These are phyloP conservation scores for Cercospora zeina DNA, from an alignment of 2,329 filamentous ascomycete species.

Conservation along the genomic window DNA sequence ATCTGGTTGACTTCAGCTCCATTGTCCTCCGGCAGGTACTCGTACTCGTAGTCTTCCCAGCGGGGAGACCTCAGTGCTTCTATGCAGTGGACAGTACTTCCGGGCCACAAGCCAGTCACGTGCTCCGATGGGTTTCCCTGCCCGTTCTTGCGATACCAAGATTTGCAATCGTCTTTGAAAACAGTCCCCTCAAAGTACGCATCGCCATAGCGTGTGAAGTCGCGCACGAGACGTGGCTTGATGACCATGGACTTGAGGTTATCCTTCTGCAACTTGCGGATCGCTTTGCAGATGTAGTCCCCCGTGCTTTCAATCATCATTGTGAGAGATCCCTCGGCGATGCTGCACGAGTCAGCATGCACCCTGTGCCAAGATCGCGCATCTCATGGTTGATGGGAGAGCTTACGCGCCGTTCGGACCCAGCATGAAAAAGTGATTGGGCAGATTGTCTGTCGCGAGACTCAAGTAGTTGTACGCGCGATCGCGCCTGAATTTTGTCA, in stretches of 20 bases:
- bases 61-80: conserved; percentile 57
- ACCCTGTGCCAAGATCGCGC: neutral
- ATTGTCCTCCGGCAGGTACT: conserved; percentile 39
- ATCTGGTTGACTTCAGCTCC: conserved; percentile 53
- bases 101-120: conserved; percentile 25
- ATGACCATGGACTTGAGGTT: conserved; percentile 45
- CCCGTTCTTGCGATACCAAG: conserved; percentile 25
- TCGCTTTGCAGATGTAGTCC: conserved; percentile 49
- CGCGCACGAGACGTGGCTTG: conserved; percentile 50
- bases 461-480: conserved; percentile 42
- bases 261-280: conserved; percentile 48
- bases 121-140: conserved; percentile 42
- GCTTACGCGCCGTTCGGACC: conserved; percentile 28
- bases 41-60: conserved; percentile 63
- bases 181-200: conserved; percentile 53
- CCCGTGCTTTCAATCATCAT: conserved; percentile 29
- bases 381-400: rapidly evolving
- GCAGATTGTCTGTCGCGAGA: conserved; percentile 34
- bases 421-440: conserved; percentile 38
- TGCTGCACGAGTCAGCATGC: conserved; percentile 3
- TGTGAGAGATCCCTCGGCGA: conserved; percentile 28
- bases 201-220: conserved; percentile 53
- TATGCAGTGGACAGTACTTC: conserved; percentile 54
- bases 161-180: conserved; percentile 23
- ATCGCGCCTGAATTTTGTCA: conserved; percentile 17